A percentile compares a stretch with the other conserved stretches of the same genome.
These are phyloP conservation scores for Candida tropicalis DNA, from an alignment of 1,139 yeast species.

Conservation along the genomic window DNA sequence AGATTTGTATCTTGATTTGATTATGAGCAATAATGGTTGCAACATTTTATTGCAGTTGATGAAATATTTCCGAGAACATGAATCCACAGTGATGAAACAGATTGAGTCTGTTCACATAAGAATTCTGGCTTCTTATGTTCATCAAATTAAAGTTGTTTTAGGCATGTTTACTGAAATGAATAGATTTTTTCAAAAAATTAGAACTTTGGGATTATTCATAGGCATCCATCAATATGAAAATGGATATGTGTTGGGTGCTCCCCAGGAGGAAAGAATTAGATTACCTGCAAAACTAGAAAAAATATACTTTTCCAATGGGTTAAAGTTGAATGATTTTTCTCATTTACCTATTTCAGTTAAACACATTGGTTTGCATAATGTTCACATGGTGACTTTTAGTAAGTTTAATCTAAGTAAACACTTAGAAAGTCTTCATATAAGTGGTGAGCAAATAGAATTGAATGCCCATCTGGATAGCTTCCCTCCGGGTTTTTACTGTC, in stretches of 20 bases:
- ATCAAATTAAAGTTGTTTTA: constrained; percentile 13
- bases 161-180: constrained; percentile 9
- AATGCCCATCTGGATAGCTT: constrained; percentile 11
- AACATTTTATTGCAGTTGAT: constrained; percentile 17
- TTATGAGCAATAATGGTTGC: constrained; percentile 18
- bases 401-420: constrained; percentile 15
- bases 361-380: constrained; percentile 15
- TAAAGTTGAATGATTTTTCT: constrained; percentile 14
- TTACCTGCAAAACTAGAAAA: constrained; percentile 16
- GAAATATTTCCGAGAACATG: constrained; percentile 12
- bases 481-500: constrained; percentile 14
- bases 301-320: constrained; percentile 14
- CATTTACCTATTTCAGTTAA: constrained; percentile 14
- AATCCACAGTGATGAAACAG: background rate
- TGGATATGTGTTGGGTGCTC: constrained; percentile 12
- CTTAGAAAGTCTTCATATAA: constrained; percentile 14
- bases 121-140: constrained; percentile 16
- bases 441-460: constrained; percentile 11
- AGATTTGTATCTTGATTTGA: constrained; percentile 17
- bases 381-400: constrained; percentile 12
- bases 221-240: constrained; percentile 16
- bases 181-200: constrained; percentile 14
- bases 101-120: constrained; percentile 12
- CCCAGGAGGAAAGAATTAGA: constrained; percentile 8
- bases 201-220: constrained; percentile 16